These are phyloP conservation scores for Prototheca stagnorum DNA, from an alignment of 163 green algal species.

Conservation along the genomic window DNA sequence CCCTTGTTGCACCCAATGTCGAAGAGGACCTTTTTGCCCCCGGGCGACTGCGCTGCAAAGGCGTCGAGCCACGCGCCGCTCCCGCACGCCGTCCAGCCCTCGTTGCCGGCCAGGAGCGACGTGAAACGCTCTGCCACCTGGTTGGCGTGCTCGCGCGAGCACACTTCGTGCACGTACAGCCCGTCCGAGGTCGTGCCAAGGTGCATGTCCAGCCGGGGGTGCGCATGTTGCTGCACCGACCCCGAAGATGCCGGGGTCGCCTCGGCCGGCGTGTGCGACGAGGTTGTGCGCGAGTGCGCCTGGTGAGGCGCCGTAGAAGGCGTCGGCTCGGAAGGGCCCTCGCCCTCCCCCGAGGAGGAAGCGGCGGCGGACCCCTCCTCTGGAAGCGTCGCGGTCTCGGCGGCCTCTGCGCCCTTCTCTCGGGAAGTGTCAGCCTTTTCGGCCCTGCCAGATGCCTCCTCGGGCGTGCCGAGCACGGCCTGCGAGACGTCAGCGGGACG, in stretches of 20 bases:
- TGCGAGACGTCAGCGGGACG: no score
- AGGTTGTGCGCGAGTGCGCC: no score
- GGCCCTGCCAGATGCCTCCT: no score
- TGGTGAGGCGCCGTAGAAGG: no score
- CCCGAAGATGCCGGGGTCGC: background rate
- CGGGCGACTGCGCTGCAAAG: background rate
- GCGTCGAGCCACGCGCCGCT: background rate
- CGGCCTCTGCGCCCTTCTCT: no score
- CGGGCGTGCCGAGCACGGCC: no score
- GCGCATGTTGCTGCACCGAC: background rate
- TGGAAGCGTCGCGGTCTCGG: no score
- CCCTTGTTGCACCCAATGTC: constrained; percentile 14
- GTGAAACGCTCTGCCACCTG: background rate
- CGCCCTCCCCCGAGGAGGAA: background rate
- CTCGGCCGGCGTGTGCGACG: background rate
- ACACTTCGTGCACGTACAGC: background rate
- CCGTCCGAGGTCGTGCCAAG: background rate
- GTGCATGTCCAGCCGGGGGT: background rate
- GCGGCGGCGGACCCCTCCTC: no score
- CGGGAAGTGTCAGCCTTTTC: no score
- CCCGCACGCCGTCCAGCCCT: background rate
- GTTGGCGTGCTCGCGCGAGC: background rate
- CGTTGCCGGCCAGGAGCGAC: background rate
- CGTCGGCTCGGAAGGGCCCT: no score
- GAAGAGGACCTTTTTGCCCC: constrained; percentile 1